Evolutionary conservation across 2,329 filamentous ascomycete species (phyloP), one percentile per base, ranked within the genome.

Genomic region (Ceratocystis papillata): DNA sequence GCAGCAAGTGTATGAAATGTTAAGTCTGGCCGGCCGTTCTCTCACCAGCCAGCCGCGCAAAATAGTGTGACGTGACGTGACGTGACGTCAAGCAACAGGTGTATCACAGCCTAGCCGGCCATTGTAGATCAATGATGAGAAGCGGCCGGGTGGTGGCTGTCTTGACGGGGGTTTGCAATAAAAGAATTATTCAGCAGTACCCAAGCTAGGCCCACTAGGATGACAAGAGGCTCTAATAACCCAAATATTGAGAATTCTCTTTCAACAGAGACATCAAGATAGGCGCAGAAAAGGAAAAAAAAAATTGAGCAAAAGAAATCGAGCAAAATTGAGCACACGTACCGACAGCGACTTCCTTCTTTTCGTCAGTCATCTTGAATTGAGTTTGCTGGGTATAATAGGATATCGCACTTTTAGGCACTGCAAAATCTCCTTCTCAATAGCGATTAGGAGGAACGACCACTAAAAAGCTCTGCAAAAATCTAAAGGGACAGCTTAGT

Each of bases 321-420:
- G 6, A 64, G n/a, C 68, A 25, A 48, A 53, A 37, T 46, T 37
- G 50, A 75, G 28, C 28, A 59, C 55, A 59, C 55, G 28, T 59
- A 59, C 55, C 55, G 28, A 59, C 55, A 80, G 78, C 79, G 69
- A 75, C 70, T 68, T 77, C 78, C 75, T 79, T 79, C 41, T 67
- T 65, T 25, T 75, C 73, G 65, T 79, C 77, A 72, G 78, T 76
- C 76, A 78, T 77, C 71, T 73, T 77, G 75, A 65, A 67, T 67
- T 41, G 44, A 50, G 22, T 33, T 63, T 62, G 60, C 20, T 57
- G 28, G 22, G 37, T 60, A 50, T 67, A 41, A 41, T 41, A 12
- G 3, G 66, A 63, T 67, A 53, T 67, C 48, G 65, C 63, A 44
- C 45, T 67, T 41, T 41, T 65, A 44, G 64, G 33, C 57, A 37